phyloP scores from a whole-genome alignment of 108 stramenopile species.

The Cyclotella kingstonii region DNA sequence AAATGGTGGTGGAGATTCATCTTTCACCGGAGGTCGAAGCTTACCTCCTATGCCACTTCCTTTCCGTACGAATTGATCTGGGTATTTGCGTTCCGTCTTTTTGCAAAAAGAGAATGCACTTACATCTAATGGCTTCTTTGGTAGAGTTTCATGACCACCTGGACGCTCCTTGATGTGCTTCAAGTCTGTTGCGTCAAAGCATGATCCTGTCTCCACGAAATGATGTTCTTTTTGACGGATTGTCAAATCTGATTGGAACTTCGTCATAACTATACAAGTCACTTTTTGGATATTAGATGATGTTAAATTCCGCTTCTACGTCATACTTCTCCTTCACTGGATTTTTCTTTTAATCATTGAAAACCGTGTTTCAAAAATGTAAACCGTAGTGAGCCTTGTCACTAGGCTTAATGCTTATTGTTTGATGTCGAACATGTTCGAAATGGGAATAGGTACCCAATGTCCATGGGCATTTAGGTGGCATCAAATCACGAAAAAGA shows the following conservation, averaged over 20 bases:
- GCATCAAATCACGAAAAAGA: too few relatives aligned
- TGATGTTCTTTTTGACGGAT: conserved; percentile 28
- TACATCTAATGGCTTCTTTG: conserved; percentile 54
- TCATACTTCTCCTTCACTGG: too few relatives aligned
- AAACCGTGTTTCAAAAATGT: too few relatives aligned
- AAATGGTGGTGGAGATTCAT: conserved; percentile 36
- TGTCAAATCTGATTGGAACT: conserved; percentile 14
- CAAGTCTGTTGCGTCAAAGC: conserved; percentile 50
- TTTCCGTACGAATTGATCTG: conserved; percentile 55
- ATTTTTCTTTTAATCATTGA: too few relatives aligned
- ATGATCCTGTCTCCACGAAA: conserved; percentile 54
- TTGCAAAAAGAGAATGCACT: conserved; percentile 68
- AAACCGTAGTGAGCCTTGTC: too few relatives aligned
- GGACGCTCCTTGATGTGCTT: conserved; percentile 57
- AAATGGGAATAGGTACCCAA: too few relatives aligned
- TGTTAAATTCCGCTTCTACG: too few relatives aligned
- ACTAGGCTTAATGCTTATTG: too few relatives aligned
- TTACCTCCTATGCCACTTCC: conserved; percentile 71
- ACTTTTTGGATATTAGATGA: too few relatives aligned
- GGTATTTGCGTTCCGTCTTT: conserved; percentile 48
- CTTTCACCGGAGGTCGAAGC: conserved; percentile 23
- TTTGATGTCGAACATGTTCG: too few relatives aligned
- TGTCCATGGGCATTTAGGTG: too few relatives aligned
- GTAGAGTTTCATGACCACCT: conserved; percentile 73
- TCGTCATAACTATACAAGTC: not conserved